Conservation (phyloP, 805 yeast species). For the Zygosaccharomyces siamensis region DNA sequence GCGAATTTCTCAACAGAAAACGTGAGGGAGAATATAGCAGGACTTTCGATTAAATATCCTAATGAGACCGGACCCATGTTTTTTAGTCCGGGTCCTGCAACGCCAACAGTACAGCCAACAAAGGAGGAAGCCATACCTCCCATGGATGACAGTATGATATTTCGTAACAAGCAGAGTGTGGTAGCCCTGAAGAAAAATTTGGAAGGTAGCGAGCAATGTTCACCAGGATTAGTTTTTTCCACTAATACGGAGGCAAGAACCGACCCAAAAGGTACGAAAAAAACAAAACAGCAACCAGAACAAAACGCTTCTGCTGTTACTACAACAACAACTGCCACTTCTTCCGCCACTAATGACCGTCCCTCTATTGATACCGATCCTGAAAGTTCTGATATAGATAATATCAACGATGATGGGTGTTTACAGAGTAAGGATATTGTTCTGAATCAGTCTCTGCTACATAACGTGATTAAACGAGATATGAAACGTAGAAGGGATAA, state of each 20-base stretch:
- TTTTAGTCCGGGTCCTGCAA: constrained; percentile 22
- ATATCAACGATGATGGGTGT: constrained; percentile 15
- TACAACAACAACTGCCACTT: background rate
- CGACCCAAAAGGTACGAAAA: constrained; percentile 7
- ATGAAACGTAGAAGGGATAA: constrained; percentile 23
- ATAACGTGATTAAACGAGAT: constrained; percentile 21
- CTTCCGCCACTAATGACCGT: background rate
- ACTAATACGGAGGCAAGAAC: constrained; percentile 6
- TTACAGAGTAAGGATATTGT: constrained; percentile 23
- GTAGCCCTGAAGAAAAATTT: constrained; percentile 23
- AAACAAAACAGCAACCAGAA: constrained; percentile 4
- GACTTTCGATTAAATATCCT: constrained; percentile 15
- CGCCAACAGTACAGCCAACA: constrained; percentile 24
- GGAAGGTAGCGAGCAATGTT: constrained; percentile 10
- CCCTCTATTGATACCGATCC: constrained; percentile 6
- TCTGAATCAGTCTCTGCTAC: constrained; percentile 18
- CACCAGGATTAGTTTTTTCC: constrained; percentile 5
- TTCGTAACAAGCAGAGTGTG: constrained; percentile 16
- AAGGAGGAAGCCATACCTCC: constrained; percentile 19
- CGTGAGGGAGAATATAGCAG: constrained; percentile 22
- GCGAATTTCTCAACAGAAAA: constrained; percentile 10
- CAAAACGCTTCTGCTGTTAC: background rate
- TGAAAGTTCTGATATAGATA: constrained; percentile 10
- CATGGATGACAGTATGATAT: constrained; percentile 5
- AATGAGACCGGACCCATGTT: constrained; percentile 6